A percentile compares a stretch with the other conserved stretches of the same genome.
phyloP scores from a whole-genome alignment of 108 stramenopile genomes.

The Pelagomonas calceolata region DNA sequence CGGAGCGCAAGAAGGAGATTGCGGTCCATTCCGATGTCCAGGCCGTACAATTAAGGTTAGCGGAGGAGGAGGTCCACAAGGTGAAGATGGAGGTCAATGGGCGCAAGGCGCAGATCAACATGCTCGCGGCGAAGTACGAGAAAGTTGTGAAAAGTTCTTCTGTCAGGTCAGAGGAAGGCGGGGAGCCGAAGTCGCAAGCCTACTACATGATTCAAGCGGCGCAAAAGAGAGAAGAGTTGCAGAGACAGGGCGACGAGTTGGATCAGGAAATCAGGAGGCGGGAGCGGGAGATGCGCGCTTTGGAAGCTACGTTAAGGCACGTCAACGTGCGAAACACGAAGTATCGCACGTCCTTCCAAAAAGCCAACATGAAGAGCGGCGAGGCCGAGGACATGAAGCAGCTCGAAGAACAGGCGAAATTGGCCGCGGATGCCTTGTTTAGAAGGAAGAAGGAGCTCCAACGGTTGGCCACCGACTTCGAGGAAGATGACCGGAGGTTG shows the following conservation, averaged over 20 bases:
- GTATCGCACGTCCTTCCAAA: slow-evolving; percentile 42
- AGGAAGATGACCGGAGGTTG: slow-evolving; percentile 35
- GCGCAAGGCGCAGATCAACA: slow-evolving; percentile 41
- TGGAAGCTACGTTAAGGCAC: slow-evolving; percentile 44
- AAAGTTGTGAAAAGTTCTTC: slow-evolving; percentile 12
- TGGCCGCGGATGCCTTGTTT: slow-evolving; percentile 43
- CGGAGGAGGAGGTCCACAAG: slow-evolving; percentile 66
- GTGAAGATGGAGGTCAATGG: slow-evolving; percentile 51
- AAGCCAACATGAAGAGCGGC: slow-evolving; percentile 34
- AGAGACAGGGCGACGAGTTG: slow-evolving; percentile 65
- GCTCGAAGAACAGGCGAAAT: slow-evolving; percentile 46
- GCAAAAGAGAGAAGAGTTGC: slow-evolving; percentile 70
- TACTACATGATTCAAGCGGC: slow-evolving; percentile 67
- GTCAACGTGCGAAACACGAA: slow-evolving; percentile 42
- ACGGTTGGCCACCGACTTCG: slow-evolving; percentile 43
- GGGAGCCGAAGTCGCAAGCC: slow-evolving; percentile 49
- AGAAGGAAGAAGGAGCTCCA: slow-evolving; percentile 56
- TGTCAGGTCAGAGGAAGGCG: slow-evolving; percentile 24
- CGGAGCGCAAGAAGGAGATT: slow-evolving; percentile 50
- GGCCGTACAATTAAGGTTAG: slow-evolving; percentile 40
- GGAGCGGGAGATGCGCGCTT: slow-evolving; percentile 47
- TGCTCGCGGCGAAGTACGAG: slow-evolving; percentile 59
- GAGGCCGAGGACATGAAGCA: slow-evolving; percentile 34
- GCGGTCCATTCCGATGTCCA: slow-evolving; percentile 48
- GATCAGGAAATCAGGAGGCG: slow-evolving; percentile 52